Evolutionary conservation across 1,139 yeast genomes (phyloP), one percentile per base, ranked within the genome.

Genomic region (Candida mesenterica): DNA sequence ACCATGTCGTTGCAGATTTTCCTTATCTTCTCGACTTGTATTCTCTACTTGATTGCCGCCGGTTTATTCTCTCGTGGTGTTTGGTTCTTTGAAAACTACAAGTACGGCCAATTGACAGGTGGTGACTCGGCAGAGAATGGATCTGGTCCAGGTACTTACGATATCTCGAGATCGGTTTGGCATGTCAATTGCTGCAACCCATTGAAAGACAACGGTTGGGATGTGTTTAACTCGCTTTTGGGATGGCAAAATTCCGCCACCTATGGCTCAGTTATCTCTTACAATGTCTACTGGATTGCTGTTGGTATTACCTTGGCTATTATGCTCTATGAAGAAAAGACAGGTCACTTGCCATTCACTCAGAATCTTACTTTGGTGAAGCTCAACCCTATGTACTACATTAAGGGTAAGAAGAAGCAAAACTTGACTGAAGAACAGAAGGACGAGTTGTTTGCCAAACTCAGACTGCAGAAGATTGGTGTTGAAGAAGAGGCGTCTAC

Each of bases 171-270:
- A 52, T 65, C 87, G 6, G 96, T 89, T 13, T 89, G 95, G 88
- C 97, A 89, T 61, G 90, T 89, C 43, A 88, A 89, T 70, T 89
- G 96, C 65, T 89, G 96, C 67, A 88, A 87, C 64, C 95, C 95
- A 24, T 86, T 82, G 61, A 71, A 72, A 32, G 95, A 88, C 57
- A 82, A 86, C 43, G 94, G 94, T 65, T 89, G 96, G 96, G 94
- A 85, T 77, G 78, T 89, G 42, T 88, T 89, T 74, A 88, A 87
- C 53, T 84, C 95, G 9, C 61, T 86, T 37, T 65, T 87, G 37
- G 95, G 95, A 46, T 87, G 96, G 96, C 95, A 86, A 66, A 87
- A 87, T 62, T 74, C 89, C 39, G 96, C 96, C 40, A 88, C 95
- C 45, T 77, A 86, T 53, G 95, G 95, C 37, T 84, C 95, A 2